Evolutionary conservation across 495 filamentous ascomycete genomes (phyloP).

Genomic region (Neurospora cerealis): DNA sequence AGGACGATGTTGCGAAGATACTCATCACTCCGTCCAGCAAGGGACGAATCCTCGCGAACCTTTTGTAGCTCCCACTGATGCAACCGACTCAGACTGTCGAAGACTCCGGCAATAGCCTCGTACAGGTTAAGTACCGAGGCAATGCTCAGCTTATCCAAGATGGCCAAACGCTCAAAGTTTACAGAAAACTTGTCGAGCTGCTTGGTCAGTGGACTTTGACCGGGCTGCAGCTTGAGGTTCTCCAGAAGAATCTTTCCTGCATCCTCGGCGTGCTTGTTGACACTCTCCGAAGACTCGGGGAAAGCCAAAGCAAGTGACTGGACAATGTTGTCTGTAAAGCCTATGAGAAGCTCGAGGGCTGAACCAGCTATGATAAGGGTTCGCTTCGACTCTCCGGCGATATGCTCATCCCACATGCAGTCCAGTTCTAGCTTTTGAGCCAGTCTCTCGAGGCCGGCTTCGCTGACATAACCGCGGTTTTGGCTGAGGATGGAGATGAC

Average conservation of each 20-base stretch:
- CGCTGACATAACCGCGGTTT: slow-evolving; percentile 53
- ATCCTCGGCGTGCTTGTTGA: slow-evolving; percentile 37
- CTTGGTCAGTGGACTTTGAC: slow-evolving; percentile 45
- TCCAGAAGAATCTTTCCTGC: slow-evolving; percentile 45
- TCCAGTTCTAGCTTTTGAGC: slow-evolving; percentile 63
- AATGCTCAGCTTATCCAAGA: slow-evolving; percentile 68
- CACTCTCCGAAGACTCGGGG: slow-evolving; percentile 35
- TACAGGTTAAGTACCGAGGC: slow-evolving; percentile 71
- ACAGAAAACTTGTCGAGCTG: slow-evolving; percentile 60
- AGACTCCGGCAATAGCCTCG: slow-evolving; percentile 76
- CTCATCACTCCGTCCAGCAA: slow-evolving; percentile 39
- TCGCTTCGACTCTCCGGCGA: slow-evolving; percentile 32
- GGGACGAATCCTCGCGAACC: slow-evolving; percentile 39
- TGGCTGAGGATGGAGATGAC: slow-evolving; percentile 35
- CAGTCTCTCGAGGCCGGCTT: slow-evolving; percentile 71
- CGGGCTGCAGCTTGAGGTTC: slow-evolving; percentile 36
- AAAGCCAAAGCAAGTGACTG: slow-evolving; percentile 35
- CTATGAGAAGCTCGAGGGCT: slow-evolving; percentile 45
- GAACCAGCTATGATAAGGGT: slow-evolving; percentile 64
- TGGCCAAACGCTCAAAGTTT: slow-evolving; percentile 71
- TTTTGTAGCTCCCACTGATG: slow-evolving; percentile 59
- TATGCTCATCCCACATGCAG: slow-evolving; percentile 55
- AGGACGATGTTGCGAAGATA: slow-evolving; percentile 44
- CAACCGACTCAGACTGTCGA: slow-evolving; percentile 51
- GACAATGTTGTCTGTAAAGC: slow-evolving; percentile 40